Evolutionary conservation across 768 basidiomycete genomes (phyloP), one percentile per base, ranked within the genome.

Genomic region (Strobilomyces echinocephalus): DNA sequence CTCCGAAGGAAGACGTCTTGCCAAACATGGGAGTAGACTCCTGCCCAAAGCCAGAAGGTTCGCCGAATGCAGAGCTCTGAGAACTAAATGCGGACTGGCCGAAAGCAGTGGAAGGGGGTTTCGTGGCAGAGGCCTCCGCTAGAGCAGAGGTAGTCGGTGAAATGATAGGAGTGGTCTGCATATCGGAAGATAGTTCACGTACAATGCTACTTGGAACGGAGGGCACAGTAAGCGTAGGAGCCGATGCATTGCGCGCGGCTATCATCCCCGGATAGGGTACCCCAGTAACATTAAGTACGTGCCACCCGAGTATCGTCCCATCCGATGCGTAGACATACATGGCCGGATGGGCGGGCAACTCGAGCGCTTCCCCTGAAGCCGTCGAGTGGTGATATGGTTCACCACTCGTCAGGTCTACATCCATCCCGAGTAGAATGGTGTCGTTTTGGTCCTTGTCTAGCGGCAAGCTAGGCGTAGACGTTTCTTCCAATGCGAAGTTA

Each of bases 311-410:
- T 21, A 92, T 50, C 0, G 88, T 87, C 18, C 89, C 89, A 62
- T 92, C 89, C 50, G 83, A 88, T 11, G 87, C 76, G 67, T 88
- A 91, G 3, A 81, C 84, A 64, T 83, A 90, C 68, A 90, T 70
- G 51, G 89, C 74, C 0, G 89, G 89, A 12, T 76, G 75, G 10
- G 79, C 71, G 11, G 79, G 77, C 3, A 76, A 55, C 12, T 74
- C 73, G 7, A 71, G 61, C 14, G 65, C 66, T 57, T 78, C 77
- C 5, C 77, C 77, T 0, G 75, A 74, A 15, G 73, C 62, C 11
- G 68, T 71, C 11, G 71, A 71, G 49, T 72, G 69, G 8, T 54
- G 66, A 56, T 68, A 75, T 10, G 72, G 64, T 39, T 73, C 71
- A 9, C 66, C 57, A 53, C 77, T 77, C 15, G 87, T 88, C 48